Evolutionary conservation across 2,329 filamentous ascomycete species (phyloP), one percentile per base, ranked within the genome.

Genomic region (Fusarium duplospermum): DNA sequence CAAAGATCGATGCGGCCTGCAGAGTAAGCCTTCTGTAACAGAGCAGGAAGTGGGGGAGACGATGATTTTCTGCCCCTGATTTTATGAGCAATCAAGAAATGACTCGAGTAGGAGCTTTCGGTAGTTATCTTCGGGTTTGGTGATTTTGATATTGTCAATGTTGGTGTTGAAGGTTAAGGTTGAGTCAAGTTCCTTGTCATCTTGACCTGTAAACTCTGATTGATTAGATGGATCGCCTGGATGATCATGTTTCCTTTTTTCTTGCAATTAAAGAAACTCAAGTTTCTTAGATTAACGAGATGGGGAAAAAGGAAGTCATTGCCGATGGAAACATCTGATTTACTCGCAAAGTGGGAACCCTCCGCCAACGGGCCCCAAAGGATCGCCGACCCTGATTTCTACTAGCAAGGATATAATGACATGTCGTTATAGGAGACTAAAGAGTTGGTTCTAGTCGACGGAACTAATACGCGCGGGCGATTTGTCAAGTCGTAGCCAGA

Each of bases 1-100:
- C n/a, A 8, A 27, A 42, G 61, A 64, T 64, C 61, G 47, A 42
- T 54, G 61, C 61, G 47, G 61, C 14, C n/a, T 57, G 35, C 50
- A 42, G 47, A 50, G 61, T 64, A 10, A 64, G 61, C 24, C 29
- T 57, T 64, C 61, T 64, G 61, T 64, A 64, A 64, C 61, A 45
- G 40, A 45, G 47, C 31, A 56, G 22, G 24, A 24, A 16, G 42
- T 62, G 60, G 60, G 24, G 60, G 16, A n/a, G 16, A 27, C 13
- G 47, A 56, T 33, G 27, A 56, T 31, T 42, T 35, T 35, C 16
- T 31, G 61, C 61, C 61, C 33, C 61, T 63, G 47, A 18, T n/a
- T 38, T 56, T 33, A 27, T 63, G 16, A 4, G 18, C 6, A 31
- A 42, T 54, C 40, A 4, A 22, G 24, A 27, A 33, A 62, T 29